These are phyloP conservation scores for sorghum (Sorghum bicolor) DNA, from an alignment of 176 grass and related monocot species.

Conservation along the genomic window DNA sequence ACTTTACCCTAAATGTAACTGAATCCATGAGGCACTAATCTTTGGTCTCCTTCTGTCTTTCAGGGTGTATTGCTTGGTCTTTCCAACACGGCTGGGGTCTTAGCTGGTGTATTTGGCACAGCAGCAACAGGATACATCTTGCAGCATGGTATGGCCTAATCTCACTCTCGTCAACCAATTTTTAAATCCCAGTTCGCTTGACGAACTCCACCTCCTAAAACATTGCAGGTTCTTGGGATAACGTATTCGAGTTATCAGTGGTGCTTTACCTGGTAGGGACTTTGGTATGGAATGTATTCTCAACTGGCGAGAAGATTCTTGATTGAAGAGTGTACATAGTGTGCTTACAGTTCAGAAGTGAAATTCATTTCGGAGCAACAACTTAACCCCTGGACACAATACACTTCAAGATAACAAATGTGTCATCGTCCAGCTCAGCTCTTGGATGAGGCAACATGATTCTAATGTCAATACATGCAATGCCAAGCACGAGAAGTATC, in stretches of 20 bases:
- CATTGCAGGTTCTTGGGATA: slow-evolving; percentile 84
- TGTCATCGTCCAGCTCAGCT: slow-evolving; percentile 11
- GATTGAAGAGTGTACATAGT: slow-evolving; percentile 57
- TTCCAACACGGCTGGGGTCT: slow-evolving; percentile 90
- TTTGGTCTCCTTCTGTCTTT: slow-evolving; percentile 10
- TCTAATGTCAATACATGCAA: background rate
- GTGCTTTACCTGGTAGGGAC: slow-evolving; percentile 81
- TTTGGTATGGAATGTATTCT: slow-evolving; percentile 89
- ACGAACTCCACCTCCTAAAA: background rate
- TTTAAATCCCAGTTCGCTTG: background rate
- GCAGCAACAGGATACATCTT: slow-evolving; percentile 93
- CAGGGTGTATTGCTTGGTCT: slow-evolving; percentile 91
- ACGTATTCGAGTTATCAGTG: slow-evolving; percentile 83
- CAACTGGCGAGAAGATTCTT: slow-evolving; percentile 88
- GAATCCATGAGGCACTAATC: slow-evolving; percentile 23
- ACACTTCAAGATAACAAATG: slow-evolving; percentile 5
- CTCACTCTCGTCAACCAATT: background rate
- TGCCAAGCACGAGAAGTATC: background rate
- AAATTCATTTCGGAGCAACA: background rate
- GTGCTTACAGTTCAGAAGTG: slow-evolving; percentile 3
- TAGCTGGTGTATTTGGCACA: slow-evolving; percentile 94
- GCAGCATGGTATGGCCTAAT: slow-evolving; percentile 64
- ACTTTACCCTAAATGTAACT: background rate
- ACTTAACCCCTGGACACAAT: slow-evolving; percentile 20
- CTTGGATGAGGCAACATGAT: slow-evolving; percentile 2